A percentile compares a stretch with the other conserved stretches of the same genome.
Conservation (phyloP, 108 stramenopile species). For the Pseudonitzschia pungens region DNA sequence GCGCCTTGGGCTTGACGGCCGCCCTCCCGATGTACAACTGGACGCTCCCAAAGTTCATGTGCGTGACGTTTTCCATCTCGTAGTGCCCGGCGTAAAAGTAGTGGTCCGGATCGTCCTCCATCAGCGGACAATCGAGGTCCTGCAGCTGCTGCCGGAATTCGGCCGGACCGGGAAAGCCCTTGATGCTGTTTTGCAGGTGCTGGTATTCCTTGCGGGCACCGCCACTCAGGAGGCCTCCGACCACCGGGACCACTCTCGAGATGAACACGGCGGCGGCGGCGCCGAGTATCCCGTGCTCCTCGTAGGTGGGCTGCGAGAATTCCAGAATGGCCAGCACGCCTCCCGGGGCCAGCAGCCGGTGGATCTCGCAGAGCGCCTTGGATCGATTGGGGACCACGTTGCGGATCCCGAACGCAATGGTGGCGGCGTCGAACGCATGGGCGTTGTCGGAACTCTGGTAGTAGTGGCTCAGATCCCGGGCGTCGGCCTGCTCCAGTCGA, state of each 20-base stretch:
- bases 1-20: not conserved
- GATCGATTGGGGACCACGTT: conserved; percentile 76
- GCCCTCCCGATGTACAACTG: conserved; percentile 61
- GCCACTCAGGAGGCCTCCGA: conserved; percentile 77
- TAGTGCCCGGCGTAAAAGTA: conserved; percentile 43
- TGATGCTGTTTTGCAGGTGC: conserved; percentile 85
- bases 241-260: conserved; percentile 65
- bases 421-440: conserved; percentile 78
- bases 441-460: not conserved
- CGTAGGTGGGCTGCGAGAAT: conserved; percentile 72
- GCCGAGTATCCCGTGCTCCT: conserved; percentile 55
- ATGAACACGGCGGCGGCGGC: conserved; percentile 65
- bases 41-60: conserved; percentile 82
- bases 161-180: conserved; percentile 74
- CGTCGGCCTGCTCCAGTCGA: not conserved
- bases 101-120: conserved; percentile 5
- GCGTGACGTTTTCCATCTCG: conserved; percentile 53
- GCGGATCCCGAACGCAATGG: conserved; percentile 95
- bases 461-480: conserved; percentile 49
- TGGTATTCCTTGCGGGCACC: conserved; percentile 63
- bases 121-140: conserved; percentile 38
- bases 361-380: conserved; percentile 76
- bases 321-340: conserved; percentile 69
- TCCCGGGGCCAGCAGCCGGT: conserved; percentile 59
- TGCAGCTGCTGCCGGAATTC: conserved; percentile 64